A percentile compares a stretch with the other conserved stretches of the same genome.
Conservation (phyloP, 495 filamentous ascomycete species). For the Ramalina intermedia region DNA sequence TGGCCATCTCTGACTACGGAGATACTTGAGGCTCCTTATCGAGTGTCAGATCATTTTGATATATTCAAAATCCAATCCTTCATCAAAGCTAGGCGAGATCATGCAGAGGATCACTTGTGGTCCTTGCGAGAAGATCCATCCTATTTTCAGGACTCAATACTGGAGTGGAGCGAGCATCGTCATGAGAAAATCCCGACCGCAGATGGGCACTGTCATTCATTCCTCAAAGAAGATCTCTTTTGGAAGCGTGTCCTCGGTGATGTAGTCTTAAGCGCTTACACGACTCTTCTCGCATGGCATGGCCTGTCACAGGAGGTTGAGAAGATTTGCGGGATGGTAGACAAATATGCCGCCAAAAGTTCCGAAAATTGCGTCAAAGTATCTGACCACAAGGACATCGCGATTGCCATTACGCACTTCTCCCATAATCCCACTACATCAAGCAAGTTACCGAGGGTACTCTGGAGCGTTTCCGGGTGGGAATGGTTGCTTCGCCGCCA, state of each 20-base stretch:
- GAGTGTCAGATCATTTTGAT: constrained; percentile 25
- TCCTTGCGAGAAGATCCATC: constrained; percentile 39
- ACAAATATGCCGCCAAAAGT: constrained; percentile 12
- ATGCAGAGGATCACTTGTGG: constrained; percentile 21
- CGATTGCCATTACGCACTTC: constrained; percentile 22
- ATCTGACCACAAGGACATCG: constrained; percentile 23
- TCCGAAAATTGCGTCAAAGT: constrained; percentile 16
- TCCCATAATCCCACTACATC: constrained; percentile 20
- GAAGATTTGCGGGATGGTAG: constrained; percentile 16
- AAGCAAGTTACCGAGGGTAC: constrained; percentile 15
- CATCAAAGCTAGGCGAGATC: constrained; percentile 21
- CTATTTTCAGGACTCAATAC: constrained; percentile 30
- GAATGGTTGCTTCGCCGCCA: constrained; percentile 21
- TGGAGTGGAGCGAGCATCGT: constrained; percentile 29
- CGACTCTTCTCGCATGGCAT: constrained; percentile 16
- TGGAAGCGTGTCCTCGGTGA: constrained; percentile 22
- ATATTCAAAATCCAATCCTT: constrained; percentile 26
- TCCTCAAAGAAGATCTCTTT: constrained; percentile 14
- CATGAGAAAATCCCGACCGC: constrained; percentile 3
- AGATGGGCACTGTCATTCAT: constrained; percentile 18
- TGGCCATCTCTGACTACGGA: constrained; percentile 20
- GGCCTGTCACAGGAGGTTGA: constrained; percentile 18
- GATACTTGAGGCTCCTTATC: constrained; percentile 33
- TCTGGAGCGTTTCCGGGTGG: constrained; percentile 14
- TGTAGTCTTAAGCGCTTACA: constrained; percentile 17